phyloP scores from a whole-genome alignment of 2,329 filamentous ascomycete genomes.

The Sporothrix curviconia region DNA sequence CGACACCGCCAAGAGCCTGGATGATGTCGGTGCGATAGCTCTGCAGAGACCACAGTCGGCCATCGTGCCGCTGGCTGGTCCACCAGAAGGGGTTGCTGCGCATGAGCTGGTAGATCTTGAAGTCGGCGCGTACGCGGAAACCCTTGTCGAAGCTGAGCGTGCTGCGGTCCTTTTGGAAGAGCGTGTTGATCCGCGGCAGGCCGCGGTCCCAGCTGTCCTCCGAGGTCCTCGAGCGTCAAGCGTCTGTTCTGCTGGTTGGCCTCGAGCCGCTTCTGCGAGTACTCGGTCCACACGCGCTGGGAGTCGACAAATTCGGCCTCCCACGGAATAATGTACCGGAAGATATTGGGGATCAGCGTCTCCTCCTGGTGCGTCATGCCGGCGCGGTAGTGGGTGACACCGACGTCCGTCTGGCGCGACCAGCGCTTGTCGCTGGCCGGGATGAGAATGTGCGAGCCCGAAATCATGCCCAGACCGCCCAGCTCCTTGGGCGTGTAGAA shows the following conservation, averaged over 20 bases:
- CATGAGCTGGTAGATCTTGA: constrained; percentile 98
- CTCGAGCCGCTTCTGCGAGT: constrained; percentile 94
- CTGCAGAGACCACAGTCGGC: constrained; percentile 95
- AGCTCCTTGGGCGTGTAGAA: constrained; percentile 99
- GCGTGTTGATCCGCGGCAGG: constrained; percentile 92
- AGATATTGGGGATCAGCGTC: constrained; percentile 96
- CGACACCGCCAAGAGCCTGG: constrained; percentile 88
- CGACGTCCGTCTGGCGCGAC: constrained; percentile 96
- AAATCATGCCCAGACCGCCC: constrained; percentile 97
- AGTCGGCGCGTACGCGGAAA: constrained; percentile 89
- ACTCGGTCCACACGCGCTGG: constrained; percentile 97
- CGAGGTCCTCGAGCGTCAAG: constrained; percentile 86
- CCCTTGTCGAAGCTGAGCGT: constrained; percentile 98
- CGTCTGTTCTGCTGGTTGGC: constrained; percentile 96
- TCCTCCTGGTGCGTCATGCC: constrained; percentile 99
- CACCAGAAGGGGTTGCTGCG: constrained; percentile 99
- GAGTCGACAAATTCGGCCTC: constrained; percentile 99
- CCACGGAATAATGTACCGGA: constrained; percentile 99
- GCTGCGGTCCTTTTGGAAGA: constrained; percentile 97
- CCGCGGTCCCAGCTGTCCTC: constrained; percentile 98
- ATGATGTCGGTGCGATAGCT: constrained; percentile 88
- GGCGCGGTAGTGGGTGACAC: constrained; percentile 91
- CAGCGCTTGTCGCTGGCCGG: constrained; percentile 96
- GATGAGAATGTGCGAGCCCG: constrained; percentile 94
- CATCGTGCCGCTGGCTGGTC: constrained; percentile 95